Conservation (phyloP, 2,329 filamentous ascomycete species). For the Fusarium drepaniforme region DNA sequence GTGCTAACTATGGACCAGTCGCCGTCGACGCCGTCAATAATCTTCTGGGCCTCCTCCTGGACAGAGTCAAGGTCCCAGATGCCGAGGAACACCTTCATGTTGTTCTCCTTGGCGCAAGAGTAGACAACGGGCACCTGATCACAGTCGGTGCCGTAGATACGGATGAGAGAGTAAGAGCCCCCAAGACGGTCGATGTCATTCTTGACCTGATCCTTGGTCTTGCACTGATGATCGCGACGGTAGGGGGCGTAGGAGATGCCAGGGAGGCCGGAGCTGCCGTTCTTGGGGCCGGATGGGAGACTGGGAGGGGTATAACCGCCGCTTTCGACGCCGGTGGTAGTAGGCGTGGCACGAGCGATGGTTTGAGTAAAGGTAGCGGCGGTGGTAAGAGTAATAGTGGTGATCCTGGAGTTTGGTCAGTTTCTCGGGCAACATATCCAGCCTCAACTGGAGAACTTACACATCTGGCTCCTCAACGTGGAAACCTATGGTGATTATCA, state of each 20-base stretch:
- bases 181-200: conserved; percentile 71
- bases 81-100: conserved; percentile 80
- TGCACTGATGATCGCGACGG: conserved; percentile 71
- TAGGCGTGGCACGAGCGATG: conserved; percentile 20
- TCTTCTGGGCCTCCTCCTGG: conserved; percentile 66
- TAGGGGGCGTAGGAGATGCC: conserved; percentile 65
- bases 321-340: conserved; percentile 6
- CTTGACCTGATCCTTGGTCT: conserved; percentile 71
- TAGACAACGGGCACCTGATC: conserved; percentile 75
- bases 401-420: conserved; percentile 17
- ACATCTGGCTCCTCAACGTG: conserved; percentile 27
- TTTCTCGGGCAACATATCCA: not conserved
- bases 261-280: conserved; percentile 42
- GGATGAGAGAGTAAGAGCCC: conserved; percentile 70
- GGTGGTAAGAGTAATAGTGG: conserved; percentile 30
- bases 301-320: conserved; percentile 6
- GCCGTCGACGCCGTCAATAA: conserved; percentile 69
- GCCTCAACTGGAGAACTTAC: conserved; percentile 15
- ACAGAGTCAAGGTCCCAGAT: conserved; percentile 74
- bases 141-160: conserved; percentile 86
- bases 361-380: conserved; percentile 35
- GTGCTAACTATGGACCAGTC: conserved; percentile 80
- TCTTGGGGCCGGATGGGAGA: conserved; percentile 4
- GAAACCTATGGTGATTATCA: conserved; percentile 18
- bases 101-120: conserved; percentile 71